Base-by-base conservation (phyloP, 2,329 filamentous ascomycete species). In the Colletotrichum orchidophilum region DNA sequence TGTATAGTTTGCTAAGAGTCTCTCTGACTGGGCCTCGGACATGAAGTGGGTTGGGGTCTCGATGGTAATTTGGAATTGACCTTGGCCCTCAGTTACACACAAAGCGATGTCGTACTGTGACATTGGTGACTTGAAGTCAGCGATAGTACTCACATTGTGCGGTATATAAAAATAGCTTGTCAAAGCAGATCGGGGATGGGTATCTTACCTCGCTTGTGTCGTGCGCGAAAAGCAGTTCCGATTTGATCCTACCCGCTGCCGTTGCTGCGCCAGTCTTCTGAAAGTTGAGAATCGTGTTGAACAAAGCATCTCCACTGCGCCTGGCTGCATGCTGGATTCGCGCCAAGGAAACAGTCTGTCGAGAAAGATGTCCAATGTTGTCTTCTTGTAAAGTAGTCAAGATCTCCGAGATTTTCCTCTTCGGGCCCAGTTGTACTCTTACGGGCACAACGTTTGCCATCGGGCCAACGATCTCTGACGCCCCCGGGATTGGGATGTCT, bases 381-480 rank as follows among this genome's bases (percentile, higher is more conserved):
- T 70, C 63, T 7, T 61, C 39, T 5, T 46, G 50, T 6, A 70
- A 18, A 2, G 12, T 3, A 7, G 15, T 42, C 4, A 70, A 15
- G 1, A 62, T 15, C 7, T 62, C 29, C 1, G 50, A 62, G 2
- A 62, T 24, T 8, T 26, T 35, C 0, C 13, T 42, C 1, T n/a
- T 18, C 3, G 24, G 9, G 1, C 31, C 12, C 2, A 78, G 75
- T 0, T 79, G 79, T 1, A 90, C 79, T 29, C 87, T 84, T 3
- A 90, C 80, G 0, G 88, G 88, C 2, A 91, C 83, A 0, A 88
- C 90, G 2, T 87, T 86, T 71, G 90, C 88, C 84, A 89, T 88
- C 0, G 88, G 88, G 0, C 88, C 89, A 68, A 88, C 85, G 54
- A 91, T 89, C 67, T 87, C 79, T 70, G 88, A 85, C 72, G 82